Evolutionary conservation across 2,329 filamentous ascomycete genomes (phyloP).

Genomic region (Calonectria crousiana): DNA sequence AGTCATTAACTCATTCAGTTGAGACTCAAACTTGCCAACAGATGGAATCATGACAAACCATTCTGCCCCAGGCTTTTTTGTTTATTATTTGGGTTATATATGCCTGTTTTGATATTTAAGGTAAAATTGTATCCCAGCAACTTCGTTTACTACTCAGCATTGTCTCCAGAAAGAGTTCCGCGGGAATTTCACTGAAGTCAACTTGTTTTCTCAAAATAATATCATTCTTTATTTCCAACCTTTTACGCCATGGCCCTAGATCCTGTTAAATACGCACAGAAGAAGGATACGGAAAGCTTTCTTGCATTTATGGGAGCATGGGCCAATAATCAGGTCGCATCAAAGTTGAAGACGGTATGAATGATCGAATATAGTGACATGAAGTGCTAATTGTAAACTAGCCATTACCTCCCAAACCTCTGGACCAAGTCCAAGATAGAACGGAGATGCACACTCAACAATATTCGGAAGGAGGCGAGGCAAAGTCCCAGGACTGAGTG

Average conservation of each 20-base stretch:
- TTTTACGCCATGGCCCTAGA: neutral
- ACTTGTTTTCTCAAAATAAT: neutral
- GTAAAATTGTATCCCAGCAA: neutral
- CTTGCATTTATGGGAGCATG: constrained; percentile 13
- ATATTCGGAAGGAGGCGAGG: neutral
- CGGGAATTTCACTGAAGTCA: neutral
- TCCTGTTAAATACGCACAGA: neutral
- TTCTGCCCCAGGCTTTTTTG: too few species aligned
- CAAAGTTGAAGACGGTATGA: neutral
- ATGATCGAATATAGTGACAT: neutral
- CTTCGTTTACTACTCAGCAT: neutral
- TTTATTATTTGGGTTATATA: neutral
- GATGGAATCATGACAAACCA: too few species aligned
- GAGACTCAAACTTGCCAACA: too few species aligned
- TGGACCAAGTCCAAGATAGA: neutral
- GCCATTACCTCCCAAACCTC: neutral
- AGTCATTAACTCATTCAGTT: neutral
- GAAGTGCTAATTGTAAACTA: neutral
- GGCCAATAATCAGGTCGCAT: neutral
- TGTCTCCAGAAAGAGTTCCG: neutral
- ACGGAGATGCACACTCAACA: neutral
- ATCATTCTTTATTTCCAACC: too few species aligned
- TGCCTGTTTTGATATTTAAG: neutral
- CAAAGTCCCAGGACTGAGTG: too few species aligned
- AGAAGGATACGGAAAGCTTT: neutral